Evolutionary conservation across 169 alveolate genomes (phyloP), one percentile per base, ranked within the genome.

Genomic region (Cyclospora cayetanensis): DNA sequence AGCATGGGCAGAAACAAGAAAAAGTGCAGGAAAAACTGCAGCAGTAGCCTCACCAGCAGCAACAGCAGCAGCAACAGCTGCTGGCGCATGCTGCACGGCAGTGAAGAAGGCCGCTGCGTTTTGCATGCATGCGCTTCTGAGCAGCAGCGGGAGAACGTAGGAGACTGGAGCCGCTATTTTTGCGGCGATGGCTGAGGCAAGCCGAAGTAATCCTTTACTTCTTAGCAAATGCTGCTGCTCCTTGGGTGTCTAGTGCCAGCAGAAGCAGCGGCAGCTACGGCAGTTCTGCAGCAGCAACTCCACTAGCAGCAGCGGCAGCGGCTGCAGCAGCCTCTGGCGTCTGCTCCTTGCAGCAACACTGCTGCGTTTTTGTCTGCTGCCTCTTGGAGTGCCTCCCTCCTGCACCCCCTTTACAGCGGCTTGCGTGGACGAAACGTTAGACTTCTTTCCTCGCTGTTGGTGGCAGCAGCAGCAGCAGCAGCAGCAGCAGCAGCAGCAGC

Each of bases 211-310:
- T 0, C 43, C 77, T 65, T 37, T 42, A n/a, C 43, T 27, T 5
- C n/a, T n/a, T n/a, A n/a, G 77, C 77, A 1, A 43, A 1, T n/a
- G 77, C 77, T 66, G 43, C 77, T 66, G 77, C 22, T 66, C 43
- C 77, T 3, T n/a, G 27, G 77, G 9, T 25, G 1, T n/a, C 5
- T 15, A 12, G 20, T 27, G 77, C 41, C 46, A 29, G 37, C 77
- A 29, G 77, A 39, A 9, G 77, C 46, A 25, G 77, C 35, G 27
- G 42, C 77, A 29, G 77, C 77, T 66, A 43, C 39, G 5, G 42
- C 77, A 66, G 22, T 43, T n/a, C n/a, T n/a, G n/a, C n/a, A n/a
- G n/a, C 37, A 29, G 77, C 42, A 29, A 9, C 35, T 29, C 46
- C 27, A 66, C 46, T 43, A 66, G 77, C 77, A 15, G 18, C 35